Evolutionary conservation across 495 filamentous ascomycete genomes (phyloP).

Genomic region (Penicillium macrosclerotiorum): DNA sequence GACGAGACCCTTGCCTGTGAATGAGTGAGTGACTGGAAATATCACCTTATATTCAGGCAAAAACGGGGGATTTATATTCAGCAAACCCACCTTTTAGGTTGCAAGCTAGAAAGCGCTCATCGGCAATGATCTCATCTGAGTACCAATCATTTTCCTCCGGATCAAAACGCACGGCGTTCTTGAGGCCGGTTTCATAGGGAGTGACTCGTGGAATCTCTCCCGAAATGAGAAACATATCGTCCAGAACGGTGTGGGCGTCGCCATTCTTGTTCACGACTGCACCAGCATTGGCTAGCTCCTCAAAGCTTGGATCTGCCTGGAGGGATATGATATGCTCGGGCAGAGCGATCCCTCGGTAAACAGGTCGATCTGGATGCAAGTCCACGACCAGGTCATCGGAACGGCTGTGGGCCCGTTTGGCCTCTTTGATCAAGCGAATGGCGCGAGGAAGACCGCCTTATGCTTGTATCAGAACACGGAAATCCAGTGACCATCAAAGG

Average conservation of each 20-base stretch:
- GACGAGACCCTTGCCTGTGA: constrained; percentile 53
- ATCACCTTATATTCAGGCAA: too few species aligned
- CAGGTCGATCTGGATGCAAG: constrained; percentile 55
- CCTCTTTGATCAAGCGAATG: constrained; percentile 47
- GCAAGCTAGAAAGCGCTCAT: constrained; percentile 59
- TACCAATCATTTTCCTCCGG: constrained; percentile 48
- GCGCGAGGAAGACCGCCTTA: constrained; percentile 51
- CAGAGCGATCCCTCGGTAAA: constrained; percentile 51
- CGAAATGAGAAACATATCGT: constrained; percentile 55
- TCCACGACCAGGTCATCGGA: constrained; percentile 42
- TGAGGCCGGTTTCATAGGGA: constrained; percentile 53
- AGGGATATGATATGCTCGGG: constrained; percentile 47
- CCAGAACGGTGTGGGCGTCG: constrained; percentile 51
- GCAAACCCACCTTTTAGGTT: constrained; percentile 56
- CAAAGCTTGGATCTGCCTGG: constrained; percentile 57
- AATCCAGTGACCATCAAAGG: too few species aligned
- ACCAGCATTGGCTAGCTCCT: constrained; percentile 48
- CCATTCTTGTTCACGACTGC: constrained; percentile 42
- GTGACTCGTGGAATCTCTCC: constrained; percentile 57
- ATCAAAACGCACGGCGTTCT: constrained; percentile 46
- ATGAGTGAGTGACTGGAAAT: background rate
- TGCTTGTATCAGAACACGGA: too few species aligned
- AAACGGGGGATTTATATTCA: too few species aligned
- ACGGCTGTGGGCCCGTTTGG: constrained; percentile 33
- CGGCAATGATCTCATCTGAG: constrained; percentile 52